Evolutionary conservation across 345 rosid species (phyloP), one percentile per base, ranked within the genome.

Genomic region (Eucalyptus erythrocorys): DNA sequence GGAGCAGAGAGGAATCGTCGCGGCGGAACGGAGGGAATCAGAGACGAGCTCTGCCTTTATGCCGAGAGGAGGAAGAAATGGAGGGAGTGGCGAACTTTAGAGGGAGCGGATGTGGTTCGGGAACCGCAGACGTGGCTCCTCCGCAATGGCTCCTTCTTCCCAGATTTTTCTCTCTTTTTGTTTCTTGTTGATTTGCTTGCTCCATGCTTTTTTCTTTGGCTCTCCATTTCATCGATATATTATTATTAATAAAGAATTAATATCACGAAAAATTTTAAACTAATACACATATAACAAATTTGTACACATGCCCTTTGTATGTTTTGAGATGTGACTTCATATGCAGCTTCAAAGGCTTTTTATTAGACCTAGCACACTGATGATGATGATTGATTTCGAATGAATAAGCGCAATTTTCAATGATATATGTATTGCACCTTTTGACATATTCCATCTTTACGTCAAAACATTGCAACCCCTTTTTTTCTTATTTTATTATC

Each of bases 101-200:
- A 86, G 89, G 85, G 88, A 88, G 86, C 43, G 92, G 97, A 92
- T 95, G 97, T 95, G 96, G 98, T 89, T 93, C 87, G 89, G 85
- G 90, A 82, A 64, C 47, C 87, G 90, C 59, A 6, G 90, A 93
- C 98, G 97, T 96, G 97, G 93, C 93, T 37, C 88, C 89, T 87
- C 86, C 27, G 16, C 45, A 88, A 89, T 92, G 94, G 90, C 76
- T 43, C 27, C 86, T 88, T 34, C 43, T 51, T 42, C 81, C 40
- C 37, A 48, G 87, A 59, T 85, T 88, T 61, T 59, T 87, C 30
- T 30, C 42, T 61, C 84, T 6, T 53, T 50, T 87, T 21, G 3
- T 27, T 27, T 64, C n/a, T 16, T 5, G 40, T 47, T 66, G 14
- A 48, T 76, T 76, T 40, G 84, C 30, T 76, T 76, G 30, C 26